phyloP scores from a whole-genome alignment of 2,329 filamentous ascomycete genomes.

The Endoconidiophora polonica region DNA sequence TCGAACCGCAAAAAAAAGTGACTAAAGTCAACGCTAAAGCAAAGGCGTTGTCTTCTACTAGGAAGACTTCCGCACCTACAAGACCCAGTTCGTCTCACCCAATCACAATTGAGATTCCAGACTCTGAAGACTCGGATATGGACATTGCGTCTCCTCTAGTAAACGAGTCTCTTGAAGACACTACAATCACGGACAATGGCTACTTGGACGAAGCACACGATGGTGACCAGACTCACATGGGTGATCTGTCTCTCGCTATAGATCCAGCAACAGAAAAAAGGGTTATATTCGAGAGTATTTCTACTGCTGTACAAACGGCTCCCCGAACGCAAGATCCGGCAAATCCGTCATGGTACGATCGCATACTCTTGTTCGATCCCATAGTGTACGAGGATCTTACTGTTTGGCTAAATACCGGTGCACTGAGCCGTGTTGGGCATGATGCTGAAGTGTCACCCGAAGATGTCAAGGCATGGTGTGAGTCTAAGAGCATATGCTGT shows the following conservation, averaged over 20 bases:
- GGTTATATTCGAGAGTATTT: slow-evolving; percentile 35
- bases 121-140: slow-evolving; percentile 10
- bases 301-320: slow-evolving; percentile 34
- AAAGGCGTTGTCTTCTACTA: not conserved
- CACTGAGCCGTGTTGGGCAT: slow-evolving; percentile 43
- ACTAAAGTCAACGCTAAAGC: not conserved
- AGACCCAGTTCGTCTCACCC: not conserved
- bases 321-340: slow-evolving; percentile 32
- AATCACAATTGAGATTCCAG: slow-evolving; percentile 12
- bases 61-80: too few relatives aligned
- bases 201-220: slow-evolving; percentile 3
- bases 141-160: not conserved
- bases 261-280: slow-evolving; percentile 27
- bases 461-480: slow-evolving; percentile 79
- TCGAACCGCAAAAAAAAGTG: not conserved
- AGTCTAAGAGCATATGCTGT: slow-evolving; percentile 72
- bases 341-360: slow-evolving; percentile 67
- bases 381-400: slow-evolving; percentile 77
- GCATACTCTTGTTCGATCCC: slow-evolving; percentile 85
- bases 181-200: slow-evolving; percentile 7
- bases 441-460: slow-evolving; percentile 45
- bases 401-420: slow-evolving; percentile 62
- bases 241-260: slow-evolving; percentile 25
- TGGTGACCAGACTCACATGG: slow-evolving; percentile 24
- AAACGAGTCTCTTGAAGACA: not conserved